These are phyloP conservation scores for Toxicodendron radicans DNA, from an alignment of 345 rosid genomes.

Conservation along the genomic window DNA sequence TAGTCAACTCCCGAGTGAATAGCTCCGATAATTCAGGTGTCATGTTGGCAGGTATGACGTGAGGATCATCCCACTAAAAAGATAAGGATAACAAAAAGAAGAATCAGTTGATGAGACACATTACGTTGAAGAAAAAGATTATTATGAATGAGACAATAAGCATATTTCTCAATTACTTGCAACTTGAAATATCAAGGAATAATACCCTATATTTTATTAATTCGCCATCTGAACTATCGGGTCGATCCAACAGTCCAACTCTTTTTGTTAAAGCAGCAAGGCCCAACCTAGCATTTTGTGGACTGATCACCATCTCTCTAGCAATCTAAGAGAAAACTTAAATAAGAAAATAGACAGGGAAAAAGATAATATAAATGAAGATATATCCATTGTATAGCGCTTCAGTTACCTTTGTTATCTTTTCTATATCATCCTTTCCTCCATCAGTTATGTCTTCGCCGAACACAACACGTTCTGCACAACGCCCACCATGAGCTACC, in stretches of 20 bases:
- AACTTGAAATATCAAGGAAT: slow-evolving; percentile 13
- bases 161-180: neutral
- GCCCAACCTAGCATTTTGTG: slow-evolving; percentile 84
- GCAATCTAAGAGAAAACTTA: slow-evolving; percentile 60
- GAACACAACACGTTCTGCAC: slow-evolving; percentile 84
- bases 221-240: slow-evolving; percentile 73
- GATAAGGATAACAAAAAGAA: slow-evolving; percentile 6
- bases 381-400: neutral
- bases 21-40: slow-evolving; percentile 91
- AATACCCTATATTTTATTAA: slow-evolving; percentile 82
- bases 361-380: neutral
- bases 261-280: slow-evolving; percentile 71
- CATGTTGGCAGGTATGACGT: slow-evolving; percentile 83
- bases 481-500: slow-evolving; percentile 95
- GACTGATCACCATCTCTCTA: slow-evolving; percentile 97
- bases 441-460: slow-evolving; percentile 93
- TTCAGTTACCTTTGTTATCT: slow-evolving; percentile 74
- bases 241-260: slow-evolving; percentile 68
- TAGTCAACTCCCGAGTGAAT: slow-evolving; percentile 80
- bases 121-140: neutral
- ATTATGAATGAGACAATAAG: neutral
- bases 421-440: slow-evolving; percentile 88
- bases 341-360: neutral
- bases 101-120: slow-evolving; percentile 12
- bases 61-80: slow-evolving; percentile 89